Percentiles rank a stretch among this genome's conserved stretches.
Conservation (phyloP, 2,329 filamentous ascomycete genomes). For the Sporothrix mexicana region DNA sequence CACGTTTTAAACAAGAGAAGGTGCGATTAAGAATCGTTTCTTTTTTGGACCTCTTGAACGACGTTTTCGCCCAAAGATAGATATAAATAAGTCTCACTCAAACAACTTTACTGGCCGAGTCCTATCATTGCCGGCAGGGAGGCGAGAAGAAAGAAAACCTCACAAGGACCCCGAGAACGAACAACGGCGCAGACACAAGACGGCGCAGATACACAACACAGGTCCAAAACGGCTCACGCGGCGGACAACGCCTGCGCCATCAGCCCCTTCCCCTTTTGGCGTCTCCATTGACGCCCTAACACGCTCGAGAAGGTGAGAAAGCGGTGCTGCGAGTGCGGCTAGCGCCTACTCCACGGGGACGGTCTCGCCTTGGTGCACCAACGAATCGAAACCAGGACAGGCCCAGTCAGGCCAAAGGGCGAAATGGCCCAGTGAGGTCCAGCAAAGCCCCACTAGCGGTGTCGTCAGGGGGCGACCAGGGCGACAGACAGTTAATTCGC, state of each 20-base stretch:
- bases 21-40: background rate
- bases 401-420: background rate
- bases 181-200: background rate
- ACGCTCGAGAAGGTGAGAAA: background rate
- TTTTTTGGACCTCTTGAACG: background rate
- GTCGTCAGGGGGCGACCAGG: background rate
- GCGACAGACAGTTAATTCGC: constrained; percentile 4
- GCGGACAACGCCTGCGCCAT: constrained; percentile 8
- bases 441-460: background rate
- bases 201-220: background rate
- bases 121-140: too few relatives aligned
- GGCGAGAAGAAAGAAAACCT: background rate
- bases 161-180: background rate
- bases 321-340: background rate
- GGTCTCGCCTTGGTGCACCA: constrained; percentile 13
- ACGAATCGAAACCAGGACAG: background rate
- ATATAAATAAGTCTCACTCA: background rate
- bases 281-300: background rate
- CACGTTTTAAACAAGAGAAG: background rate
- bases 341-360: constrained; percentile 21
- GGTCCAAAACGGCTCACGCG: background rate
- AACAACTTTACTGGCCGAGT: too few relatives aligned
- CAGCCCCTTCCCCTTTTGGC: constrained; percentile 11
- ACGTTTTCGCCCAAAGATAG: constrained; percentile 9
- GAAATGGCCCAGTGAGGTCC: too few relatives aligned